phyloP scores from a whole-genome alignment of 352 stramenopile species.

The Globisporangium acanthophoron region DNA sequence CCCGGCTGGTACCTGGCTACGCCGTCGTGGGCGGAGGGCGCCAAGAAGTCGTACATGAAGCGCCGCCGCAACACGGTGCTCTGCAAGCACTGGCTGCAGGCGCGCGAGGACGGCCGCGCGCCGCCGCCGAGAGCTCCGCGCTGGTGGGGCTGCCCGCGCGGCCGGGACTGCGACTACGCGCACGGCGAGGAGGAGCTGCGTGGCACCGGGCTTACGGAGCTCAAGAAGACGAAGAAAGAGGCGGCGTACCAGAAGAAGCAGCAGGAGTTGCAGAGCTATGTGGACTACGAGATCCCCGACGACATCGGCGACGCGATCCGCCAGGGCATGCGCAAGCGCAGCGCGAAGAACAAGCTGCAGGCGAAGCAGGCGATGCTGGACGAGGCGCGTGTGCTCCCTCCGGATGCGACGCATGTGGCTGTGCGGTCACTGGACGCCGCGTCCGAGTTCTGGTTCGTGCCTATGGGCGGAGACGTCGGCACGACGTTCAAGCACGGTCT shows the following conservation, averaged over 20 bases:
- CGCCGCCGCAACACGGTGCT: constrained; percentile 71
- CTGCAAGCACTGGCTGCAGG: constrained; percentile 68
- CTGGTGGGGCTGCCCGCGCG: constrained; percentile 82
- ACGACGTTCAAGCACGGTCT: constrained; percentile 61
- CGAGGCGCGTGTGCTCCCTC: constrained; percentile 21
- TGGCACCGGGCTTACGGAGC: constrained; percentile 54
- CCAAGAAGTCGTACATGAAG: constrained; percentile 86
- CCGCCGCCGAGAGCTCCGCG: constrained; percentile 44
- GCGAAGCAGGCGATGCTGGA: constrained; percentile 7
- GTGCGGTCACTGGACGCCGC: constrained; percentile 18
- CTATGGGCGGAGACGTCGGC: constrained; percentile 31
- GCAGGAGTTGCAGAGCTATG: constrained; percentile 54
- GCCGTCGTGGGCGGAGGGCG: constrained; percentile 75
- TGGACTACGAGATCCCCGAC: constrained; percentile 65
- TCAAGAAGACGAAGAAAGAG: constrained; percentile 69
- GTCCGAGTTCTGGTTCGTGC: constrained; percentile 41
- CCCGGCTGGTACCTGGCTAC: constrained; percentile 78
- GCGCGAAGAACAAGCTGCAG: constrained; percentile 19
- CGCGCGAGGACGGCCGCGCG: constrained; percentile 32
- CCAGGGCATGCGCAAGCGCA: constrained; percentile 50
- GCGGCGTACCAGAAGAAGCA: constrained; percentile 51
- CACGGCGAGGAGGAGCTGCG: constrained; percentile 76
- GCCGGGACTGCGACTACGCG: constrained; percentile 77
- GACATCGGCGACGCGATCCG: constrained; percentile 68
- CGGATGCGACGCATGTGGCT: constrained; percentile 26